Evolutionary conservation across 257 asterid genomes (phyloP).

Genomic region (Penstemon newberryi): DNA sequence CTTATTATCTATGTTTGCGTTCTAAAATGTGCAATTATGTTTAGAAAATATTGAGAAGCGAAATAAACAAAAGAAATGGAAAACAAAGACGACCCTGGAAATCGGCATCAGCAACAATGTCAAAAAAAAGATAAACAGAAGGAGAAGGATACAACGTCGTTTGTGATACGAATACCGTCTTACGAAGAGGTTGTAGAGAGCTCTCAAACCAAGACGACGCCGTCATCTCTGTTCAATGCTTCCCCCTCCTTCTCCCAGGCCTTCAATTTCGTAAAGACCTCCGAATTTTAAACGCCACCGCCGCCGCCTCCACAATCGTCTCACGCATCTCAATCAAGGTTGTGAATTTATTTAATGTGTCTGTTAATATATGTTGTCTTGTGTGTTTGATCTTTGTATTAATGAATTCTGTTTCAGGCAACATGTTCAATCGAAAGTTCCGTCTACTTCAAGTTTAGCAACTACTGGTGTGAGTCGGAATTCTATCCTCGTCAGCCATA

Average conservation of each 20-base stretch:
- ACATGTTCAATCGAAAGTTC: conserved; percentile 43
- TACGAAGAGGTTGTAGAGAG: conserved; percentile 71
- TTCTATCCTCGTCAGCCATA: conserved; percentile 90
- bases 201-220: conserved; percentile 55
- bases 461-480: conserved; percentile 61
- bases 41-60: too few species aligned
- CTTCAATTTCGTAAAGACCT: conserved; percentile 68
- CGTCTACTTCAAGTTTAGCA: conserved; percentile 55
- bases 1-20: too few species aligned
- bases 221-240: conserved; percentile 63
- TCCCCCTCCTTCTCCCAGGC: conserved; percentile 82
- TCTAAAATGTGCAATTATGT: too few species aligned
- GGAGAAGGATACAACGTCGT: conserved; percentile 32
- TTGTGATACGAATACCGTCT: conserved; percentile 72
- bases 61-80: conserved; percentile 20
- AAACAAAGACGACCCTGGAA: conserved; percentile 19
- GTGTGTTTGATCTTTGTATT: neutral
- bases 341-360: neutral
- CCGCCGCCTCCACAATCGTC: conserved; percentile 36
- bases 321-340: conserved; percentile 48
- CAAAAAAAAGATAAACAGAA: conserved; percentile 10
- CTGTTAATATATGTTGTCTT: neutral
- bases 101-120: conserved; percentile 10
- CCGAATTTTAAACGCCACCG: conserved; percentile 71
- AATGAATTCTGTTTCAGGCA: conserved; percentile 35